Evolutionary conservation across 2,329 filamentous ascomycete species (phyloP).

Genomic region (Zarea fungicola): DNA sequence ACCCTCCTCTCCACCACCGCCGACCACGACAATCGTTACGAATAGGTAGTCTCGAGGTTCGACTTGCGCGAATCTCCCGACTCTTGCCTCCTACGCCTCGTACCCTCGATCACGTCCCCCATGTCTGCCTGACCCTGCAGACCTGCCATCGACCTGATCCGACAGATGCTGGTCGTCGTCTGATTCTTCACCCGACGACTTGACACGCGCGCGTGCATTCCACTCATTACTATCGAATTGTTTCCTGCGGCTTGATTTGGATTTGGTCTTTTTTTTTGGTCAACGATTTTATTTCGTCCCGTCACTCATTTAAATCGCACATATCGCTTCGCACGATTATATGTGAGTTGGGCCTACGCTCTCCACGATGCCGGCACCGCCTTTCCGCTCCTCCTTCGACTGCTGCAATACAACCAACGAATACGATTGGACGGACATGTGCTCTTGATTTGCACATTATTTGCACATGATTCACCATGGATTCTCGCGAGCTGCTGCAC

Average conservation of each 20-base stretch:
- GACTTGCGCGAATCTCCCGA: conserved; percentile 1
- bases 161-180: conserved; percentile 6
- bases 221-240: conserved; percentile 9
- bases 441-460: too few relatives aligned
- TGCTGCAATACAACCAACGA: neutral
- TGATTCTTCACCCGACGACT: conserved; percentile 4
- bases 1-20: conserved; percentile 3
- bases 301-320: conserved; percentile 14
- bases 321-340: conserved; percentile 11
- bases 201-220: conserved; percentile 7
- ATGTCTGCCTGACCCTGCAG: conserved; percentile 11
- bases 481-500: too few relatives aligned
- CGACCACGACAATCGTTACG: conserved; percentile 6
- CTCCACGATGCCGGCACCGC: neutral
- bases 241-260: conserved; percentile 3
- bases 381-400: neutral
- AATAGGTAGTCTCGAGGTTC: conserved; percentile 4
- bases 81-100: neutral
- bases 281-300: conserved; percentile 11
- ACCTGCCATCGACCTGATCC: neutral
- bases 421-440: too few relatives aligned
- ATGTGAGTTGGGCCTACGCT: conserved; percentile 1
- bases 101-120: neutral
- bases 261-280: conserved; percentile 2
- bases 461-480: too few relatives aligned